Evolutionary conservation across 1,139 yeast genomes (phyloP).

Genomic region (Suhomyces panamericanus): DNA sequence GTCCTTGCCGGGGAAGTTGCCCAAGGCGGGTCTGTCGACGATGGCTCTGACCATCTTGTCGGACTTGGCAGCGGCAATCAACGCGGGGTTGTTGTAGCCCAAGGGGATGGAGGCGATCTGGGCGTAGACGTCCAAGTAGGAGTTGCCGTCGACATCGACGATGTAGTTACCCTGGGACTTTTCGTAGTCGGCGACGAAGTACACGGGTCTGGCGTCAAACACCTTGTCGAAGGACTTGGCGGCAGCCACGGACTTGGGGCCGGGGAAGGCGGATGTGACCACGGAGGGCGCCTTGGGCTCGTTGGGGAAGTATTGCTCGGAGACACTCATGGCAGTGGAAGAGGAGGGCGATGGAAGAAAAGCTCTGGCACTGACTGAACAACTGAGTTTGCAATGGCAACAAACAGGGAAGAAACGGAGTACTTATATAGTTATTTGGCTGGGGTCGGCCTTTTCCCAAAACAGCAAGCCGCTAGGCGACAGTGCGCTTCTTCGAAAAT

Average conservation of each 20-base stretch:
- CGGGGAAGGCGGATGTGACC: slow-evolving; percentile 55
- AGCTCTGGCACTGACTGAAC: background rate
- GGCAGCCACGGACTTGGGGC: slow-evolving; percentile 54
- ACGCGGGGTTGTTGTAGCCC: slow-evolving; percentile 77
- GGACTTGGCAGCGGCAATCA: slow-evolving; percentile 60
- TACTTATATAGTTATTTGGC: too few relatives aligned
- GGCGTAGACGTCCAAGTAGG: slow-evolving; percentile 66
- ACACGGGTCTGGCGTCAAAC: slow-evolving; percentile 65
- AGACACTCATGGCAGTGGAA: slow-evolving; percentile 37
- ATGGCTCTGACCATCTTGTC: slow-evolving; percentile 66
- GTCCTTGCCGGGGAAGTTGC: slow-evolving; percentile 71
- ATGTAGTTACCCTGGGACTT: slow-evolving; percentile 72
- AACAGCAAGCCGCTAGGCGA: slow-evolving; percentile 10
- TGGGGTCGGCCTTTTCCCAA: slow-evolving; percentile 4
- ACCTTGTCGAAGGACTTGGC: slow-evolving; percentile 52
- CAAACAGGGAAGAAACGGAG: background rate
- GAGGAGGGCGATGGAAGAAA: background rate
- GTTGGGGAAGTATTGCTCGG: slow-evolving; percentile 58
- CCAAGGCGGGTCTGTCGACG: slow-evolving; percentile 76
- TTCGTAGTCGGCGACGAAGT: slow-evolving; percentile 67
- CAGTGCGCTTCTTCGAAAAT: background rate
- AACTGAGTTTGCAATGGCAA: background rate
- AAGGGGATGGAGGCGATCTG: slow-evolving; percentile 78
- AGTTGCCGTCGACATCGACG: slow-evolving; percentile 70
- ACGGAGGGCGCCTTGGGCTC: slow-evolving; percentile 66